These are phyloP conservation scores for Chrysoporthe austroafricana DNA, from an alignment of 2,329 filamentous ascomycete genomes.

Conservation along the genomic window DNA sequence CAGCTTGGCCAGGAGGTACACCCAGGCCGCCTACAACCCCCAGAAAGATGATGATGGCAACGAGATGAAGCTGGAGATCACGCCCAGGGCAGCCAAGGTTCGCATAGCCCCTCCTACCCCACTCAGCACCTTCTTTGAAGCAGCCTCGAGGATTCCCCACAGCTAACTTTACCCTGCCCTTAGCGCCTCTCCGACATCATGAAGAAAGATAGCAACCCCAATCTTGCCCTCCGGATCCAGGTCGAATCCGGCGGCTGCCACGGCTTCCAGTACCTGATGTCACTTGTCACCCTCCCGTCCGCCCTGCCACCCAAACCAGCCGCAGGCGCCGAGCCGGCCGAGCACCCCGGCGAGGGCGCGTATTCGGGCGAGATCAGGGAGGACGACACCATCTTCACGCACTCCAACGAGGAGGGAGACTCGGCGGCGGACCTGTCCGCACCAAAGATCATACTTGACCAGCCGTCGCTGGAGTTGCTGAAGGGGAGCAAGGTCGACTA, in stretches of 20 bases:
- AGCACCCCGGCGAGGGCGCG: slow-evolving; percentile 35
- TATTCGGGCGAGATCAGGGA: slow-evolving; percentile 53
- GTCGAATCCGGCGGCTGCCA: slow-evolving; percentile 96
- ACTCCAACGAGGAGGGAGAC: slow-evolving; percentile 54
- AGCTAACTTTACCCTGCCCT: slow-evolving; percentile 3
- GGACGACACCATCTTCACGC: slow-evolving; percentile 89
- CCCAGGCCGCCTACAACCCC: slow-evolving; percentile 67
- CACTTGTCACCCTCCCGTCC: slow-evolving; percentile 67
- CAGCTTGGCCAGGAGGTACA: slow-evolving; percentile 44
- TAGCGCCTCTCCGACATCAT: slow-evolving; percentile 80
- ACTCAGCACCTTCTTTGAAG: background rate
- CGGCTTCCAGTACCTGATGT: slow-evolving; percentile 97
- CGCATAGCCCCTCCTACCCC: slow-evolving; percentile 28
- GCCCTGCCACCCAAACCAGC: slow-evolving; percentile 32
- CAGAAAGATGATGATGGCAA: slow-evolving; percentile 81
- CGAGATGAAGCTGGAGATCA: slow-evolving; percentile 83
- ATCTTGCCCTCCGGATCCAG: slow-evolving; percentile 85
- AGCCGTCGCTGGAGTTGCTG: slow-evolving; percentile 82
- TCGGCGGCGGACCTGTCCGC: slow-evolving; percentile 37
- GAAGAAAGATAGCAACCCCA: slow-evolving; percentile 70
- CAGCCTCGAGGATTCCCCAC: background rate
- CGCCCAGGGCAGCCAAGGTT: slow-evolving; percentile 79
- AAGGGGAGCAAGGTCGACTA: slow-evolving; percentile 96
- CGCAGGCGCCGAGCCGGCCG: slow-evolving; percentile 22
- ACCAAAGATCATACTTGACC: slow-evolving; percentile 88